phyloP scores from a whole-genome alignment of 2,329 filamentous ascomycete species.

The Tolypocladium album region DNA sequence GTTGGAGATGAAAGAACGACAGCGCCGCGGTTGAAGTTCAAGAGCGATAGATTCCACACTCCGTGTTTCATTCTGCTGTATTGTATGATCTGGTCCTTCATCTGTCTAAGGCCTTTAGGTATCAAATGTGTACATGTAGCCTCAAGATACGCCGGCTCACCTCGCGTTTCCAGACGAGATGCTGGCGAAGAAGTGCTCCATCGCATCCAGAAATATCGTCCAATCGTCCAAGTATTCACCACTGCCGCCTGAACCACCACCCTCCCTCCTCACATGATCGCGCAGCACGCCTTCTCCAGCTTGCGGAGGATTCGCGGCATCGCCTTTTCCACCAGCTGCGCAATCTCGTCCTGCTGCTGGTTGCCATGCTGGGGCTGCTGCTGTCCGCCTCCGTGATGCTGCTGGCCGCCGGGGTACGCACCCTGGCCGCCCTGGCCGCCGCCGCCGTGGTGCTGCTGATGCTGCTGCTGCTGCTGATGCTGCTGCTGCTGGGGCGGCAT shows the following conservation, averaged over 20 bases:
- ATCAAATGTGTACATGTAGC: not conserved
- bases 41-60: not conserved
- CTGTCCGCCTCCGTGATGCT: conserved; percentile 23
- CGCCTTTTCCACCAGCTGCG: conserved; percentile 48
- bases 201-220: not conserved
- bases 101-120: not conserved
- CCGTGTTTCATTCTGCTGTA: not conserved
- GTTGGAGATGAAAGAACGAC: not conserved
- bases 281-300: conserved; percentile 60
- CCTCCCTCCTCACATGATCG: conserved; percentile 52
- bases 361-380: conserved; percentile 28
- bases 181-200: not conserved
- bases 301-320: conserved; percentile 51
- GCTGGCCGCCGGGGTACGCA: conserved; percentile 18
- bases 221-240: not conserved
- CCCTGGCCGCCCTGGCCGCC: conserved; percentile 17
- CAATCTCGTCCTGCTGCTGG: conserved; percentile 43
- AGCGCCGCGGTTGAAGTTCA: not conserved
- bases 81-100: not conserved
- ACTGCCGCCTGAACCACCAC: not conserved
- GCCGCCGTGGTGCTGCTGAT: conserved; percentile 18
- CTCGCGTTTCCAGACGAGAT: not conserved
- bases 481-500: conserved; percentile 28
- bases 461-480: conserved; percentile 23
- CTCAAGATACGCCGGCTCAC: not conserved